These are phyloP conservation scores for Fusarium anguioides DNA, from an alignment of 2,329 filamentous ascomycete species.

Conservation along the genomic window DNA sequence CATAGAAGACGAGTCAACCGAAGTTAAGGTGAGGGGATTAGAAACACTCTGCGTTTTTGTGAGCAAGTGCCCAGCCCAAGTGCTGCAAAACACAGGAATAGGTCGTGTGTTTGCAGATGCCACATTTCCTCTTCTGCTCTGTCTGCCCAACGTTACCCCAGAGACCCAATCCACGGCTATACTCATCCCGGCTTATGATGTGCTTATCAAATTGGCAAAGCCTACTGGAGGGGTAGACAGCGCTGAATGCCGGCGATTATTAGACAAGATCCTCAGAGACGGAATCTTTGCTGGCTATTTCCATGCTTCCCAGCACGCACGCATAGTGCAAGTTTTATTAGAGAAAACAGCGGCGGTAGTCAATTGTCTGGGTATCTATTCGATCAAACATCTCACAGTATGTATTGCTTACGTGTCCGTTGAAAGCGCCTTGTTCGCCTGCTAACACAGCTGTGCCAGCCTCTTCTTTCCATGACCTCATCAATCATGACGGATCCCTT, in stretches of 20 bases:
- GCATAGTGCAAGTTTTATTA: conserved; percentile 68
- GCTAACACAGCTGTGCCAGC: conserved; percentile 54
- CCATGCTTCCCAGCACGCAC: conserved; percentile 68
- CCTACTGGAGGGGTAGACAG: conserved; percentile 42
- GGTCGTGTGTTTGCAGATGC: conserved; percentile 75
- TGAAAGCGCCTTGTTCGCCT: background rate
- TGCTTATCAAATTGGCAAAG: conserved; percentile 68
- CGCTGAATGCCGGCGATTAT: conserved; percentile 50
- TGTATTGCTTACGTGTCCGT: conserved; percentile 18
- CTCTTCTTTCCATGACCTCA: conserved; percentile 74
- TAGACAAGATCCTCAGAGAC: conserved; percentile 67
- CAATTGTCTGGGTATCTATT: conserved; percentile 67
- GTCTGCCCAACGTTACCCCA: conserved; percentile 80
- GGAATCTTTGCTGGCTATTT: conserved; percentile 66
- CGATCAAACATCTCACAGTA: conserved; percentile 76
- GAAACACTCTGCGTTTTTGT: conserved; percentile 66
- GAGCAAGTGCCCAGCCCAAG: conserved; percentile 59
- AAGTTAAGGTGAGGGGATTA: conserved; percentile 67
- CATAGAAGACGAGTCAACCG: conserved; percentile 69
- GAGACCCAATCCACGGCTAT: conserved; percentile 75
- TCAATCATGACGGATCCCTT: conserved; percentile 77
- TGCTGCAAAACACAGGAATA: conserved; percentile 73
- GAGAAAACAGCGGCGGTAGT: conserved; percentile 62
- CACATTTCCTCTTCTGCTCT: conserved; percentile 77
- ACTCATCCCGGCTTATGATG: conserved; percentile 72